These are phyloP conservation scores for Ulota crispa DNA, from an alignment of 225 moss, liverwort and hornwort genomes.

Conservation along the genomic window DNA sequence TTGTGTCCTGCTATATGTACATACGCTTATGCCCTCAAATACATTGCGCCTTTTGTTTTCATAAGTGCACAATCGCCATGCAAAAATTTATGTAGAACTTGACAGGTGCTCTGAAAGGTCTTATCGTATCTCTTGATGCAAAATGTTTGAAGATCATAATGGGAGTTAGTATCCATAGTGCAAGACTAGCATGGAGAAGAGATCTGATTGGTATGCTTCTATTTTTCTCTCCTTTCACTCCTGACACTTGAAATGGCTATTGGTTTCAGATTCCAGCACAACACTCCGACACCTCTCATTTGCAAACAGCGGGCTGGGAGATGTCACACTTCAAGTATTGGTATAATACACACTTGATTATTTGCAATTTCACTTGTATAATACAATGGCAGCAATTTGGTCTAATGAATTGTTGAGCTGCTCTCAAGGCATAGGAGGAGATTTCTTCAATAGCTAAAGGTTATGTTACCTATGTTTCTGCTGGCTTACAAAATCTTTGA, in stretches of 20 bases:
- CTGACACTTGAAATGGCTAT: background rate
- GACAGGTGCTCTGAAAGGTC: background rate
- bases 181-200: background rate
- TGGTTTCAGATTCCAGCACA: conserved; percentile 34
- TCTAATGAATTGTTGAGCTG: background rate
- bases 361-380: background rate
- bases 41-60: background rate
- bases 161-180: background rate
- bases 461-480: background rate
- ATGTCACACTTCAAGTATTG: conserved; percentile 45
- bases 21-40: background rate
- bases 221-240: background rate
- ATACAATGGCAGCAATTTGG: background rate
- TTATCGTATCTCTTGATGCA: background rate
- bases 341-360: background rate
- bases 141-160: background rate
- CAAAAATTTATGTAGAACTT: background rate
- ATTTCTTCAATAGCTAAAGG: background rate
- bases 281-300: conserved; percentile 47
- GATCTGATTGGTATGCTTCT: background rate
- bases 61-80: conserved; percentile 1
- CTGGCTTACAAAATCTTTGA: background rate
- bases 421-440: background rate
- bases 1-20: conserved; percentile 43
- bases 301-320: conserved; percentile 49